Evolutionary conservation across 441 rosid species (phyloP).

Genomic region (Gossypium davidsonii): DNA sequence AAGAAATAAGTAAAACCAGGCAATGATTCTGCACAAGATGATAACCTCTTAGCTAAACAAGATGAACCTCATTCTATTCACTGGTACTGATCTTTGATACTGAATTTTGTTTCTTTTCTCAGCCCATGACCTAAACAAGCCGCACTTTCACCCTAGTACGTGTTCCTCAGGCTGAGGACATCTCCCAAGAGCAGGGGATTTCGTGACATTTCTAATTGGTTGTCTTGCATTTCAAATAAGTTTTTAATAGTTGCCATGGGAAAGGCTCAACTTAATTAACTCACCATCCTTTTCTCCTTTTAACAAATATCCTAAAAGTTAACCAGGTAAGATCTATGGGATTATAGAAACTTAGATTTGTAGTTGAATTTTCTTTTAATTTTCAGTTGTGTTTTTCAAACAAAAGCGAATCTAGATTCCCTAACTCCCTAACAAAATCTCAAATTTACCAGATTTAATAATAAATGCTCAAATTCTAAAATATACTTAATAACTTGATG

Average conservation of each 20-base stretch:
- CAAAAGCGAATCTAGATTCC: neutral
- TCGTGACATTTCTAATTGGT: neutral
- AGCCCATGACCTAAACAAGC: neutral
- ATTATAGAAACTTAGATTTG: neutral
- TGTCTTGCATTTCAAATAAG: neutral
- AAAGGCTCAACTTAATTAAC: neutral
- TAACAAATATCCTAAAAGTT: neutral
- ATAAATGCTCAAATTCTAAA: conserved; percentile 9
- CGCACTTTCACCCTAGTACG: neutral
- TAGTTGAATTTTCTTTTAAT: neutral
- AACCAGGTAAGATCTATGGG: neutral
- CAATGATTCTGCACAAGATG: neutral
- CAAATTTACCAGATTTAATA: neutral
- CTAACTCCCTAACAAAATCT: conserved; percentile 5
- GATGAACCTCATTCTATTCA: neutral
- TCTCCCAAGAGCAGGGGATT: neutral
- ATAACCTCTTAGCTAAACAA: conserved; percentile 12
- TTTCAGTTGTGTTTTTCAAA: neutral
- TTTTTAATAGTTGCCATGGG: neutral
- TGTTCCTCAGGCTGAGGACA: neutral
- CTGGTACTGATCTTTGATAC: neutral
- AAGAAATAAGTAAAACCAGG: conserved; percentile 17
- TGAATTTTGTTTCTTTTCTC: neutral
- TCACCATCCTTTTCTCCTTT: neutral
- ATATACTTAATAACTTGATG: neutral